Evolutionary conservation across 352 stramenopile species (phyloP), one percentile per base, ranked within the genome.

Genomic region (Poterioochromonas sp.): DNA sequence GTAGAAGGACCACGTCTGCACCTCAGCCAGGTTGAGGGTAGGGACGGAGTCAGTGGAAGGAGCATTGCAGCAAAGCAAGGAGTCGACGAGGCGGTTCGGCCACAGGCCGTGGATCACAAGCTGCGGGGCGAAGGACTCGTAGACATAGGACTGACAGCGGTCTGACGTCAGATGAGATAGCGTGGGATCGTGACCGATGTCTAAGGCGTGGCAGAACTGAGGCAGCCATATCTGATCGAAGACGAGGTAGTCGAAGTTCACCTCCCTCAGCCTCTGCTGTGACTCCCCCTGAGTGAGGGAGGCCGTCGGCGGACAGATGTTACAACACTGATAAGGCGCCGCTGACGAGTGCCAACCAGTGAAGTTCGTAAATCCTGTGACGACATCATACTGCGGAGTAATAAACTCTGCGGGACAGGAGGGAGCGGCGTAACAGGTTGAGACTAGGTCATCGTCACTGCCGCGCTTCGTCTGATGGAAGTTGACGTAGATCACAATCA

Each of bases 161-260:
- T 11, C 12, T 1, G 2, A 2, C 18, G 5, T 26, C 29, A 54
- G n/a, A 39, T 74, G 65, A 5, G 65, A 58, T 18, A 74, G 40
- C 40, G 65, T 58, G 2, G 65, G 65, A 39, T 74, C 65, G 65
- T 58, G 41, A 40, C 65, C 65, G 8, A 54, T 34, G 0, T 29
- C 40, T 1, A 74, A 35, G 8, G 39, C 41, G 34, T 5, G 1
- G 32, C 65, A 74, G 2, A 74, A 54, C 65, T 74, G 65, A 35
- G 65, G 65, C 22, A 74, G 8, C 65, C 65, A 74, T 35, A 74
- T 53, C n/a, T 74, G 65, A 54, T 74, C 65, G 39, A 74, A 58
- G 1, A 74, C 3, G 1, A 74, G 26, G 40, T 74, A 74, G 40
- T 54, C 40, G 40, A 44, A 74, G 29, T 74, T 37, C 15, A 58